Conservation (phyloP, 768 basidiomycete species). For the Boletales sp. region DNA sequence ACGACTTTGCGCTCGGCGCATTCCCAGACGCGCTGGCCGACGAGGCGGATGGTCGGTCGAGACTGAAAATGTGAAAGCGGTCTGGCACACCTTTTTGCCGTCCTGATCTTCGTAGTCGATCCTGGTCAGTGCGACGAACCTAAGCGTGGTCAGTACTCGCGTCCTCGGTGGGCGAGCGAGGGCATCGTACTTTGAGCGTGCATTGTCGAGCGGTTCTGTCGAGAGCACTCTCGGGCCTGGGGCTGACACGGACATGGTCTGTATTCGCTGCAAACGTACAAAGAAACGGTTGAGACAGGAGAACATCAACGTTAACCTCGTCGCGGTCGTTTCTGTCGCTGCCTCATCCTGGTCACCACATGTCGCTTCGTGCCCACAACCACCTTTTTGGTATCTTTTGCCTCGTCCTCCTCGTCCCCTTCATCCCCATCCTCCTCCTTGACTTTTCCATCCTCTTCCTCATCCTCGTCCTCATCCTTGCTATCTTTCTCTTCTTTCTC, state of each 20-base stretch:
- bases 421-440: too few relatives aligned
- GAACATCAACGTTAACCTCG: background rate
- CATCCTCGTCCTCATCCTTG: background rate
- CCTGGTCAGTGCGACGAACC: constrained; percentile 84
- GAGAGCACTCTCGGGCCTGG: constrained; percentile 52
- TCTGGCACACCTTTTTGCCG: constrained; percentile 56
- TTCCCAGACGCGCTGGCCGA: constrained; percentile 77
- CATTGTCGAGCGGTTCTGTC: constrained; percentile 44
- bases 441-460: background rate
- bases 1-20: constrained; percentile 84
- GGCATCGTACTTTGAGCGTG: constrained; percentile 54
- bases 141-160: constrained; percentile 24
- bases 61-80: background rate
- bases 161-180: background rate
- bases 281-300: background rate
- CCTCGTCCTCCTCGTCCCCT: too few relatives aligned
- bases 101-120: constrained; percentile 77
- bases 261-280: background rate
- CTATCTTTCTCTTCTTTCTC: background rate
- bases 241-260: constrained; percentile 24
- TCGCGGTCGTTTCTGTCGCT: background rate
- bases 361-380: background rate
- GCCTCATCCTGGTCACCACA: background rate
- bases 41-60: background rate
- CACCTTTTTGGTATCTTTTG: background rate